Conservation (phyloP, 108 stramenopile species). For the Aurantiochytrium sp. region DNA sequence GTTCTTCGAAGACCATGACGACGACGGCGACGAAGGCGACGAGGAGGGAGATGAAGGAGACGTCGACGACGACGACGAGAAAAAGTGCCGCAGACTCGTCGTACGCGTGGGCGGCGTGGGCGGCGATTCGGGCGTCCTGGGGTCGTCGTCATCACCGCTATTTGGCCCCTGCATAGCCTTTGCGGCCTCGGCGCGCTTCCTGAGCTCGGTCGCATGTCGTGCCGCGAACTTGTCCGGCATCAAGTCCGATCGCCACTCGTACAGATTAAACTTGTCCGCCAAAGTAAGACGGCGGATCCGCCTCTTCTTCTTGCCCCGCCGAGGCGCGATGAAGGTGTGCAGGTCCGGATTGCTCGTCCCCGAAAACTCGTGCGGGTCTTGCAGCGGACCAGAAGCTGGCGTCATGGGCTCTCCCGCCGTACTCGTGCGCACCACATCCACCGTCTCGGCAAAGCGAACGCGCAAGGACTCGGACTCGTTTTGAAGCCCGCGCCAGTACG, state of each 20-base stretch:
- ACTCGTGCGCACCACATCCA: background rate
- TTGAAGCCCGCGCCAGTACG: background rate
- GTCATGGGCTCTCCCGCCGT: background rate
- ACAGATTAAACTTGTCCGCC: background rate
- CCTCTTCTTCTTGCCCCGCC: background rate
- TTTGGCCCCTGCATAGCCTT: too few relatives aligned
- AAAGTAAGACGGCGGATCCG: background rate
- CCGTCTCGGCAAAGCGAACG: background rate
- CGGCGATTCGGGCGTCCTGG: too few relatives aligned
- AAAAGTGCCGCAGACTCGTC: too few relatives aligned
- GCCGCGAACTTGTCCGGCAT: conserved; percentile 1
- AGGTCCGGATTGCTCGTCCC: background rate
- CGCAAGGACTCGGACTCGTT: background rate
- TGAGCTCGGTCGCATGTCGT: background rate
- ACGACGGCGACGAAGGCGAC: too few relatives aligned
- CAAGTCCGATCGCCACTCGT: background rate
- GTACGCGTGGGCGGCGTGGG: too few relatives aligned
- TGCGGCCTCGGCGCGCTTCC: too few relatives aligned
- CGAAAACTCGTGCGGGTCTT: background rate
- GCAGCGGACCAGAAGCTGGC: background rate
- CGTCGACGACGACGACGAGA: too few relatives aligned
- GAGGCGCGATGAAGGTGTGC: background rate
- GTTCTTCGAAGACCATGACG: too few relatives aligned
- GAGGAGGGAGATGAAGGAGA: too few relatives aligned
- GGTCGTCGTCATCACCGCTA: too few relatives aligned